Percentiles rank a stretch among this genome's conserved stretches.
Conservation (phyloP, 78 protist species). For the Dictyostelium purpureum region DNA sequence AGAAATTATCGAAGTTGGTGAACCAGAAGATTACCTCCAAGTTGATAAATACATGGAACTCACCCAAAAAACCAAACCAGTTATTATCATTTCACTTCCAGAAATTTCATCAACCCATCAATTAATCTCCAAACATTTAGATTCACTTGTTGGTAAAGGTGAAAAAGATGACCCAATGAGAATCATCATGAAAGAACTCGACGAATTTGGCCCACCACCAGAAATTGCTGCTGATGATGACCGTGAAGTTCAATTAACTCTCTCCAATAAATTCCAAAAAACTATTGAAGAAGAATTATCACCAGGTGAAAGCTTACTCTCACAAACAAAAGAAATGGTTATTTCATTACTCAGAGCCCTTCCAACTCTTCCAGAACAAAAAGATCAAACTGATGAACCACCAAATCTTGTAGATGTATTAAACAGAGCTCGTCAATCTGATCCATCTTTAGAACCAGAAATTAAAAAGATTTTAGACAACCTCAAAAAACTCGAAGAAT, state of each 20-base stretch:
- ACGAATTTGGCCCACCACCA: constrained; percentile 82
- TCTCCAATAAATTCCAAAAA: constrained; percentile 84
- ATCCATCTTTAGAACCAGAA: constrained; percentile 75
- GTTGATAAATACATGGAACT: constrained; percentile 86
- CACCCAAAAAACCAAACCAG: constrained; percentile 85
- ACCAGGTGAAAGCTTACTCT: constrained; percentile 66
- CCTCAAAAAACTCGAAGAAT: constrained; percentile 82
- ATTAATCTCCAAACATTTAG: constrained; percentile 68
- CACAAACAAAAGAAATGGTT: constrained; percentile 82
- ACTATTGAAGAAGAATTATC: constrained; percentile 79
- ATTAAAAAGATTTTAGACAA: constrained; percentile 81
- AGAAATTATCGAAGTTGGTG: constrained; percentile 82
- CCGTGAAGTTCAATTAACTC: constrained; percentile 78
- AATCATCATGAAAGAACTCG: constrained; percentile 82
- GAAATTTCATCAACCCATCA: constrained; percentile 80
- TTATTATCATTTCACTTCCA: constrained; percentile 75
- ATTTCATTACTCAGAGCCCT: constrained; percentile 73
- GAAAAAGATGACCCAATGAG: constrained; percentile 84
- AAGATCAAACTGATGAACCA: constrained; percentile 50
- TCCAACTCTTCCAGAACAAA: constrained; percentile 81
- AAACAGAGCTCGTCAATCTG: constrained; percentile 69
- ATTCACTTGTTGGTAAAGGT: constrained; percentile 71
- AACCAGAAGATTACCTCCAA: constrained; percentile 87
- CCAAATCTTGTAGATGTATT: constrained; percentile 68
- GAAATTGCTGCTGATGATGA: constrained; percentile 79